These are phyloP conservation scores for Exophiala viscosa DNA, from an alignment of 2,329 filamentous ascomycete genomes.

Conservation along the genomic window DNA sequence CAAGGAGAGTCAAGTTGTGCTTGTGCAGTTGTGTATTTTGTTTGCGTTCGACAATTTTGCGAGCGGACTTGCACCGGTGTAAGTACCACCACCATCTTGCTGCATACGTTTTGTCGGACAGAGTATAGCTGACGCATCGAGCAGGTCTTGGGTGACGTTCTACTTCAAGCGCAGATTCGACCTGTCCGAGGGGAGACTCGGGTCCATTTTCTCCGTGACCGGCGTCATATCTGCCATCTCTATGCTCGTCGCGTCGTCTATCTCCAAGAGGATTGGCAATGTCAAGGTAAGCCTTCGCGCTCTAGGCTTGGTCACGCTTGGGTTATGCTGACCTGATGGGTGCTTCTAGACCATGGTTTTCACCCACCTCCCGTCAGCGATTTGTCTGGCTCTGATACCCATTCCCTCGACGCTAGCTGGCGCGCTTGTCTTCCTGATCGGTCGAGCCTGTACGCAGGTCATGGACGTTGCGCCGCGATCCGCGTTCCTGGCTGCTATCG, in stretches of 20 bases:
- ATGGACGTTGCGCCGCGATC: constrained; percentile 66
- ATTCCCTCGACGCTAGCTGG: constrained; percentile 49
- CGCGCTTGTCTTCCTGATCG: constrained; percentile 54
- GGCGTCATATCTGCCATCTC: constrained; percentile 48
- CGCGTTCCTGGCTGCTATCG: constrained; percentile 63
- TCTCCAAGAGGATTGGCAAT: constrained; percentile 57
- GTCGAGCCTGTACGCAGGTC: constrained; percentile 60
- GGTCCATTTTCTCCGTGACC: constrained; percentile 52
- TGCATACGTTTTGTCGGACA: too few relatives aligned
- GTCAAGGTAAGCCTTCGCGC: constrained; percentile 35
- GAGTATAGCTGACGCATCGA: constrained; percentile 34
- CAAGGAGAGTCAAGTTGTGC: constrained; percentile 48
- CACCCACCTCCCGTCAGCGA: constrained; percentile 59
- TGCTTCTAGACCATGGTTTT: constrained; percentile 59
- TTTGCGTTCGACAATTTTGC: constrained; percentile 68
- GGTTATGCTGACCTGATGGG: background rate
- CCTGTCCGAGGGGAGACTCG: constrained; percentile 51
- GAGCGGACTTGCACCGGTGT: constrained; percentile 61
- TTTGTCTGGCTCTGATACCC: constrained; percentile 59
- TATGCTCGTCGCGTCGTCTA: constrained; percentile 20
- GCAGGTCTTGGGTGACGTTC: constrained; percentile 55
- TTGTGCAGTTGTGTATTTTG: constrained; percentile 62
- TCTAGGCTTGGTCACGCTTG: background rate
- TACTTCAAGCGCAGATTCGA: constrained; percentile 55
- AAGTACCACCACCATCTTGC: constrained; percentile 31